These are phyloP conservation scores for Bromus sterilis DNA, from an alignment of 176 grass and related monocot species.

Conservation along the genomic window DNA sequence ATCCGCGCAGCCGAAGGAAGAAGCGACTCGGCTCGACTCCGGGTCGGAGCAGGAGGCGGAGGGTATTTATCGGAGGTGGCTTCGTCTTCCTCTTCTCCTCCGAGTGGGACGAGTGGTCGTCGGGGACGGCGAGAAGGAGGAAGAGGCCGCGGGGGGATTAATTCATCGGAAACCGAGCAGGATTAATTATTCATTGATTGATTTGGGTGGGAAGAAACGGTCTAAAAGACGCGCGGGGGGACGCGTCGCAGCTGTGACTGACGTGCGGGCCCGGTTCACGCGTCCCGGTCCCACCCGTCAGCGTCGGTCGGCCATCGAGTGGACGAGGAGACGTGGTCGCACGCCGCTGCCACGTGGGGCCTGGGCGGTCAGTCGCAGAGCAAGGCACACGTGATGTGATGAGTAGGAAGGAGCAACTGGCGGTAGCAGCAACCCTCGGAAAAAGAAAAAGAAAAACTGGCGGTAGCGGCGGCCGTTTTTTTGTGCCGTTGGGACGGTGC, in stretches of 20 bases:
- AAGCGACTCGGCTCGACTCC: neutral
- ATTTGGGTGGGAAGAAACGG: constrained; percentile 17
- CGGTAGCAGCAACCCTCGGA: too few relatives aligned
- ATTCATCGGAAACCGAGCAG: neutral
- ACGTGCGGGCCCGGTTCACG: neutral
- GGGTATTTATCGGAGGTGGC: neutral
- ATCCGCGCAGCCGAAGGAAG: neutral
- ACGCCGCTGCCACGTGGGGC: neutral
- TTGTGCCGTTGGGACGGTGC: neutral
- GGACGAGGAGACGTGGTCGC: neutral
- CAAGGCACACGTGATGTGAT: neutral
- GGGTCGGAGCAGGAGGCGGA: neutral
- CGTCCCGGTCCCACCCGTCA: neutral
- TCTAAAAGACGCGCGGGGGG: neutral
- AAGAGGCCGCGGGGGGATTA: neutral
- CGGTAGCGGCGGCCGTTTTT: neutral
- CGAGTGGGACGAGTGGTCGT: neutral
- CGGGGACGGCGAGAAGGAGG: neutral
- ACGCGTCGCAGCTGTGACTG: too few relatives aligned
- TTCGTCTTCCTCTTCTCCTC: neutral
- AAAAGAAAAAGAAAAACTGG: too few relatives aligned
- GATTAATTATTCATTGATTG: neutral
- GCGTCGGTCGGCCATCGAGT: neutral
- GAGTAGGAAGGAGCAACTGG: too few relatives aligned
- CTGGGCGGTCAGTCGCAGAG: neutral